These are phyloP conservation scores for Pichia exigua DNA, from an alignment of 805 yeast genomes.

Conservation along the genomic window DNA sequence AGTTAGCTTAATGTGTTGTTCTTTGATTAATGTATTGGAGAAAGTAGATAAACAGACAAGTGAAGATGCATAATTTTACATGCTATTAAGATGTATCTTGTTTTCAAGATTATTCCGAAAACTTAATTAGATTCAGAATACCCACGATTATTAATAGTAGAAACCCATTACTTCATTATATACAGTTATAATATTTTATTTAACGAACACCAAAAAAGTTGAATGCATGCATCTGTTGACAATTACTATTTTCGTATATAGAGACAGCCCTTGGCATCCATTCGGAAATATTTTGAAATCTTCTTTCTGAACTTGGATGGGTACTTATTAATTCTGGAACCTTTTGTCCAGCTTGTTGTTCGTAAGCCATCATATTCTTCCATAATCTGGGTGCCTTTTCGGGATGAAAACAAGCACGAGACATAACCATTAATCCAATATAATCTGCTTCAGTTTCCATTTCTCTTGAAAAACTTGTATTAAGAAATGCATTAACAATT, in stretches of 20 bases:
- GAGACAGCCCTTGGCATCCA: slow-evolving; percentile 60
- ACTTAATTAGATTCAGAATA: too few relatives aligned
- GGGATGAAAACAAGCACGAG: slow-evolving; percentile 81
- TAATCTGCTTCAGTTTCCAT: slow-evolving; percentile 97
- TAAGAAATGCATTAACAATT: slow-evolving; percentile 46
- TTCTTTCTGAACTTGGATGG: slow-evolving; percentile 76
- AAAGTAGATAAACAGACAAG: too few relatives aligned
- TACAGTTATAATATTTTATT: not conserved
- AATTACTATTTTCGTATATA: slow-evolving; percentile 35
- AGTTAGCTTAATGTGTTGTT: too few relatives aligned
- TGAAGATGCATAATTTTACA: too few relatives aligned
- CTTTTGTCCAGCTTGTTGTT: slow-evolving; percentile 28
- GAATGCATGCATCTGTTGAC: slow-evolving; percentile 17
- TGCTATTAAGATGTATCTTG: too few relatives aligned
- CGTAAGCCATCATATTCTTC: slow-evolving; percentile 65
- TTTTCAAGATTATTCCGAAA: too few relatives aligned
- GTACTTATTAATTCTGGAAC: slow-evolving; percentile 67
- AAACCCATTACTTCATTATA: not conserved
- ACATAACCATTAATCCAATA: slow-evolving; percentile 88
- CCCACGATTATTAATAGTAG: not conserved
- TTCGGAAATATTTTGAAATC: slow-evolving; percentile 57
- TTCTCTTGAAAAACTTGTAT: slow-evolving; percentile 80
- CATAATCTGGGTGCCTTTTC: slow-evolving; percentile 68
- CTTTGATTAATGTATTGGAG: too few relatives aligned
- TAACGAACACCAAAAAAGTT: not conserved